Percentiles rank a stretch among this genome's conserved stretches.
phyloP scores from a whole-genome alignment of 768 basidiomycete species.

The Termitomyces sp. region DNA sequence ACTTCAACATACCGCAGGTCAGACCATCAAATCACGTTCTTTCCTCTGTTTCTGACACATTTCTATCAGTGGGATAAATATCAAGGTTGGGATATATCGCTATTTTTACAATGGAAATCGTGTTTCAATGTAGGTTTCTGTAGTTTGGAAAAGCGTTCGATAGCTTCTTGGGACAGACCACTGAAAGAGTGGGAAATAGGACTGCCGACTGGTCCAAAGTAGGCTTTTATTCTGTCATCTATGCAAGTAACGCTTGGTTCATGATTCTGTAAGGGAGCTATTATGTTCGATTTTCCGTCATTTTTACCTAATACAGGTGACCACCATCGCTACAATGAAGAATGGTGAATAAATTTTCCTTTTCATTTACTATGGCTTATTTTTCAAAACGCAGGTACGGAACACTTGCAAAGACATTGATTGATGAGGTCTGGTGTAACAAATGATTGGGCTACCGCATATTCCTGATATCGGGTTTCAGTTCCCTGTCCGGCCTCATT shows the following conservation, averaged over 20 bases:
- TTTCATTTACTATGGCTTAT: not conserved
- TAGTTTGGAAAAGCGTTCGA: conserved; percentile 31
- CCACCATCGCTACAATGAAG: conserved; percentile 27
- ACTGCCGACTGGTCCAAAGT: conserved; percentile 32
- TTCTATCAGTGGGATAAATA: not conserved
- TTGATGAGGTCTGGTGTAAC: conserved; percentile 21
- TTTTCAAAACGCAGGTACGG: conserved; percentile 9
- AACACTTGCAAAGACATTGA: conserved; percentile 19
- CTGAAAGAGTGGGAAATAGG: conserved; percentile 21
- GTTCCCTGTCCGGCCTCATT: conserved; percentile 31
- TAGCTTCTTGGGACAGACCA: conserved; percentile 31
- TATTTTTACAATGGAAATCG: not conserved
- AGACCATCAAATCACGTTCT: not conserved
- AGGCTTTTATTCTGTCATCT: not conserved
- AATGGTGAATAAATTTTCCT: conserved; percentile 17
- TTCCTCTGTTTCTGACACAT: not conserved
- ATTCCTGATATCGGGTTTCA: conserved; percentile 5
- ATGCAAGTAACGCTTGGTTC: not conserved
- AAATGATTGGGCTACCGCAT: not conserved
- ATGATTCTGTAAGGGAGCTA: conserved; percentile 20
- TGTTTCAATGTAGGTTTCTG: not conserved
- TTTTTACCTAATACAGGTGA: conserved; percentile 27
- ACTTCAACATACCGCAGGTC: conserved; percentile 30
- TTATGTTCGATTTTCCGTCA: conserved; percentile 34
- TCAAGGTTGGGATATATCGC: not conserved